Evolutionary conservation across 345 rosid species (phyloP).

Genomic region (Diplotaxis tenuifolia): DNA sequence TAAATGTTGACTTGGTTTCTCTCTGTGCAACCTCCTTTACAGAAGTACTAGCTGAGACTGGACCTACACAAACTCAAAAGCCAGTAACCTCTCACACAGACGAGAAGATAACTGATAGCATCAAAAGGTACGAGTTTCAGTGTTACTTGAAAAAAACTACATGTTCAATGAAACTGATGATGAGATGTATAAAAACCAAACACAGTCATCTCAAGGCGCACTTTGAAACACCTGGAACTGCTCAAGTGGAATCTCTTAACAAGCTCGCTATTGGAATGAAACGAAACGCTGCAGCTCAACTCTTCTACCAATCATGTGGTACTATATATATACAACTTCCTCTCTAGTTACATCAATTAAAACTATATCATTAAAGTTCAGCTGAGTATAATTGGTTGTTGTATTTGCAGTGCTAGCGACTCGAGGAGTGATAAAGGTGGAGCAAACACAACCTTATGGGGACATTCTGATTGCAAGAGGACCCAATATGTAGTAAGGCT

Average conservation of each 20-base stretch:
- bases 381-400: not conserved
- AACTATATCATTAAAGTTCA: not conserved
- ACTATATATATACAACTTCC: conserved; percentile 14
- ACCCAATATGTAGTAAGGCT: conserved; percentile 45
- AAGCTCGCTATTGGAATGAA: conserved; percentile 67
- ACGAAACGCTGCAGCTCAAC: conserved; percentile 71
- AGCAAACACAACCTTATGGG: conserved; percentile 60
- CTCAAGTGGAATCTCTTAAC: conserved; percentile 61
- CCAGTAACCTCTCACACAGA: conserved; percentile 41
- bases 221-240: conserved; percentile 79
- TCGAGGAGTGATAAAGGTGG: conserved; percentile 54
- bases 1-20: conserved; percentile 9
- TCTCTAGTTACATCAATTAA: conserved; percentile 3
- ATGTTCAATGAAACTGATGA: not conserved
- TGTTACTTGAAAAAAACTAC: not conserved
- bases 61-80: conserved; percentile 65
- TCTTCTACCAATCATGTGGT: conserved; percentile 89
- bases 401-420: conserved; percentile 62
- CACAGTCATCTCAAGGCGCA: conserved; percentile 74
- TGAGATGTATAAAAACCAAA: conserved; percentile 3
- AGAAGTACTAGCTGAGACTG: conserved; percentile 78
- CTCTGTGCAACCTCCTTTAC: not conserved
- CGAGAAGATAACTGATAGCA: conserved; percentile 66
- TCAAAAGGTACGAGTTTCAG: conserved; percentile 50
- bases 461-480: conserved; percentile 75